Percentiles rank a stretch among this genome's conserved stretches.
Evolutionary conservation across 306 rosid species (phyloP).

Genomic region (Gastrolobium villosum): DNA sequence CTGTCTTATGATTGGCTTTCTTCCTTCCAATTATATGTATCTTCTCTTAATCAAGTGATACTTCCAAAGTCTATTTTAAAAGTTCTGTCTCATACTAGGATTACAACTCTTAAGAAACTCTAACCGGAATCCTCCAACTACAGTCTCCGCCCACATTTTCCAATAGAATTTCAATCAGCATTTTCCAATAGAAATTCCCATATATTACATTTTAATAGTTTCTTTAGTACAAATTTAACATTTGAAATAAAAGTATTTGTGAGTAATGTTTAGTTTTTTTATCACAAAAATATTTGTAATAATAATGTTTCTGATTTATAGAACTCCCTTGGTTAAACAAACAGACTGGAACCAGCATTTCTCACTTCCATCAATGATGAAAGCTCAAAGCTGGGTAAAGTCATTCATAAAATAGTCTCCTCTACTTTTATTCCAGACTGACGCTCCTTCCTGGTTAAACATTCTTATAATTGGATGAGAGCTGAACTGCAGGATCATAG

Average conservation of each 20-base stretch:
- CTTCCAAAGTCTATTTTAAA: no score
- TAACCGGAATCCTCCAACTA: no score
- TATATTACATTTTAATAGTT: neutral
- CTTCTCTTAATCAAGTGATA: no score
- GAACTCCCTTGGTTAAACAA: neutral
- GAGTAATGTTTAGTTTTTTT: neutral
- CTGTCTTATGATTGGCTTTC: no score
- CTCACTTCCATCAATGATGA: neutral
- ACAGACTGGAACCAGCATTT: slow-evolving; percentile 5
- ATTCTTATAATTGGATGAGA: neutral
- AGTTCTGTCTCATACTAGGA: no score
- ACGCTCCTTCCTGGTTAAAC: neutral
- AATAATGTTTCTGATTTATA: neutral
- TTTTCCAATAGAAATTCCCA: no score
- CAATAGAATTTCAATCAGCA: no score
- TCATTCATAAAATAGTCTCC: neutral
- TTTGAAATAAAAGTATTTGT: neutral
- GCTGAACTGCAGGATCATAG: no score
- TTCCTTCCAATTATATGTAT: no score
- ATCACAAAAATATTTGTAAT: neutral
- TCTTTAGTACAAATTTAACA: neutral
- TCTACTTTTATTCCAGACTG: neutral
- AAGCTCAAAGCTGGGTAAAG: neutral
- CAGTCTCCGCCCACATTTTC: no score
- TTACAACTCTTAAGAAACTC: no score